These are phyloP conservation scores for Tetrahymena thermophila DNA, from an alignment of 73 alveolate species.

Conservation along the genomic window DNA sequence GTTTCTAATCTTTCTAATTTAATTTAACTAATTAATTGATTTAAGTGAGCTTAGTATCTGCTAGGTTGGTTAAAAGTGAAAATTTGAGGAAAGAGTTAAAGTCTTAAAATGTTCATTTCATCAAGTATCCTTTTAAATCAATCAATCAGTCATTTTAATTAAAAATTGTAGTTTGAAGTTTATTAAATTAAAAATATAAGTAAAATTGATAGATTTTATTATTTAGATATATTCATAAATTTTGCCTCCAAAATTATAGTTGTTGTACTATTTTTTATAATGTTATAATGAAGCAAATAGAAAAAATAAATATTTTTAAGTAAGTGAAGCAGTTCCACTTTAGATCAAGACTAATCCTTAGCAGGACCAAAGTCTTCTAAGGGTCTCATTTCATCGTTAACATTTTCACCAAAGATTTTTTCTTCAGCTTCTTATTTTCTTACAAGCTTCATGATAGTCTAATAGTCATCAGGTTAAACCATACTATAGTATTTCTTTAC, in stretches of 20 bases:
- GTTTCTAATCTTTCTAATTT: too few relatives aligned
- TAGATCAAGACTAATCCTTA: background rate
- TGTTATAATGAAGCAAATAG: background rate
- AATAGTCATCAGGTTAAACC: background rate
- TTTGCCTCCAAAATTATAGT: background rate
- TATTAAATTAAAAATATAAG: background rate
- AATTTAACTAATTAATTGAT: too few relatives aligned
- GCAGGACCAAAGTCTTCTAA: background rate
- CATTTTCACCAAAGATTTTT: background rate
- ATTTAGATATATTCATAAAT: too few relatives aligned
- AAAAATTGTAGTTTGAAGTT: background rate
- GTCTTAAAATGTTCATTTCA: too few relatives aligned
- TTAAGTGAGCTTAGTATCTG: too few relatives aligned
- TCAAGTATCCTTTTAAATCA: too few relatives aligned
- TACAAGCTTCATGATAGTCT: background rate
- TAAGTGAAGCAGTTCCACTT: background rate
- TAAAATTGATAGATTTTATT: background rate
- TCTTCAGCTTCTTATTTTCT: background rate
- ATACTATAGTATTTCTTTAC: background rate
- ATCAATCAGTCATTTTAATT: background rate
- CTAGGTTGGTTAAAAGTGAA: too few relatives aligned
- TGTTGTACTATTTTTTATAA: too few relatives aligned
- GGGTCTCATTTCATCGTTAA: background rate
- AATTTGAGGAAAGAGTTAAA: background rate
- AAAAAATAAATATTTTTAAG: too few relatives aligned